A percentile compares a stretch with the other conserved stretches of the same genome.
Conservation (phyloP, 305 asterid species). For the Euphrasia arctica region DNA sequence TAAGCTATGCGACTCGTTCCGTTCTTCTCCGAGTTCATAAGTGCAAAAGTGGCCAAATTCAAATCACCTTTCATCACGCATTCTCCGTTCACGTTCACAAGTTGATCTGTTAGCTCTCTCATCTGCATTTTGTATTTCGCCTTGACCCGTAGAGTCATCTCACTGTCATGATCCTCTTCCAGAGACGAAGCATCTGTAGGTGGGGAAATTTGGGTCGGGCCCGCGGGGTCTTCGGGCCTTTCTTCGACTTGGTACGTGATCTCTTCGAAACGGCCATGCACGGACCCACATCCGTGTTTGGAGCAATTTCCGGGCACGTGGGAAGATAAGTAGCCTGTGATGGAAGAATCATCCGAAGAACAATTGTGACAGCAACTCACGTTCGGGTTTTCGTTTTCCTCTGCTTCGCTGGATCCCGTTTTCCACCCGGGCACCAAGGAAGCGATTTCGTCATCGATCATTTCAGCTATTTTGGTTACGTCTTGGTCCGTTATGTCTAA, state of each 20-base stretch:
- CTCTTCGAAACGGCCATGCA: constrained; percentile 87
- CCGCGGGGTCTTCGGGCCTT: constrained; percentile 50
- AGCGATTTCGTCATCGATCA: constrained; percentile 74
- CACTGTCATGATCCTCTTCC: constrained; percentile 38
- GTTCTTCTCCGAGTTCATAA: constrained; percentile 24
- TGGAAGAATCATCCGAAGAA: constrained; percentile 34
- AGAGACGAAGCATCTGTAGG: constrained; percentile 30
- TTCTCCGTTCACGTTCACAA: constrained; percentile 25
- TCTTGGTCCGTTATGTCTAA: constrained; percentile 86
- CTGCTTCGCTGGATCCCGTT: constrained; percentile 36
- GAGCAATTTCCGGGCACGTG: constrained; percentile 39
- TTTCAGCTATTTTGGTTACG: constrained; percentile 75
- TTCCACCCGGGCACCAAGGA: constrained; percentile 84
- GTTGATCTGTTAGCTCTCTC: constrained; percentile 52
- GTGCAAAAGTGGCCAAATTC: constrained; percentile 22
- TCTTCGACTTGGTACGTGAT: constrained; percentile 68
- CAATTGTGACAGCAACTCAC: constrained; percentile 43
- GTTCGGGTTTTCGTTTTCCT: constrained; percentile 22
- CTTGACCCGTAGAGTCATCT: constrained; percentile 62
- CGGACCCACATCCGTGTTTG: constrained; percentile 47
- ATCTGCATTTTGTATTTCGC: constrained; percentile 60
- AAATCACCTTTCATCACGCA: constrained; percentile 25
- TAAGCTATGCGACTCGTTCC: constrained; percentile 26
- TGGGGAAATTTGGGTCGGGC: constrained; percentile 24
- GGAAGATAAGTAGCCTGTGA: constrained; percentile 31